phyloP scores from a whole-genome alignment of 352 stramenopile species.

The Phytophthora boehmeriae region DNA sequence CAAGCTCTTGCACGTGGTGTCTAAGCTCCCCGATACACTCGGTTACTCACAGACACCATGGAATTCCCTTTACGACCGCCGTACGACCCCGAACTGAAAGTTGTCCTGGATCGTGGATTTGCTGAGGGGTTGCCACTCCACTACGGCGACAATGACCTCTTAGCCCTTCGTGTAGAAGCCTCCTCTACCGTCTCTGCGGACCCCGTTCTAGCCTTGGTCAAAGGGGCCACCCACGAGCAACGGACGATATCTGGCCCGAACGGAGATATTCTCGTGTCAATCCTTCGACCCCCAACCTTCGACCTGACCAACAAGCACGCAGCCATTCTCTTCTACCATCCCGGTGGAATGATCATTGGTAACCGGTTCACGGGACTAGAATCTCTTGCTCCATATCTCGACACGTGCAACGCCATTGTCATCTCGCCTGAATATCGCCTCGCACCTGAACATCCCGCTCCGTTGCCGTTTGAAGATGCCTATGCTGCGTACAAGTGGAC shows the following conservation, averaged over 20 bases:
- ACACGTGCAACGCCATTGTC: conserved; percentile 21
- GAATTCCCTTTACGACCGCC: conserved; percentile 13
- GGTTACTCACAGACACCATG: conserved; percentile 7
- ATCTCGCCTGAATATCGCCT: conserved; percentile 36
- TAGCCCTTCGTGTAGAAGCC: conserved; percentile 12
- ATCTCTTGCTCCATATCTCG: conserved; percentile 20
- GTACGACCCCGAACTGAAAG: conserved; percentile 26
- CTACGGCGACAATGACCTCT: conserved; percentile 11
- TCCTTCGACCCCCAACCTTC: conserved; percentile 19
- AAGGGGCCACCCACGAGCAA: conserved; percentile 19
- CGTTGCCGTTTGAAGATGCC: conserved; percentile 27
- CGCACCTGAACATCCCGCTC: conserved; percentile 23
- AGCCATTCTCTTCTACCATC: conserved; percentile 35
- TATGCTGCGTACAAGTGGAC: conserved; percentile 22
- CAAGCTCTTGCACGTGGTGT: background rate
- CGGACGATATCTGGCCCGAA: conserved; percentile 17
- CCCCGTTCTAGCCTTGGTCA: conserved; percentile 3
- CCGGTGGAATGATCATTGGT: conserved; percentile 34
- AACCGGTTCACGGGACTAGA: conserved; percentile 28
- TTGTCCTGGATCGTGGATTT: conserved; percentile 14
- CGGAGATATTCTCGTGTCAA: conserved; percentile 24
- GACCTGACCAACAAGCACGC: conserved; percentile 22
- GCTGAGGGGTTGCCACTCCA: conserved; percentile 20
- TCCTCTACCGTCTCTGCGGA: conserved; percentile 12
- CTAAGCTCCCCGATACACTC: background rate